Evolutionary conservation across 1,139 yeast species (phyloP), one percentile per base, ranked within the genome.

Genomic region (Diutina pseudorugosa): DNA sequence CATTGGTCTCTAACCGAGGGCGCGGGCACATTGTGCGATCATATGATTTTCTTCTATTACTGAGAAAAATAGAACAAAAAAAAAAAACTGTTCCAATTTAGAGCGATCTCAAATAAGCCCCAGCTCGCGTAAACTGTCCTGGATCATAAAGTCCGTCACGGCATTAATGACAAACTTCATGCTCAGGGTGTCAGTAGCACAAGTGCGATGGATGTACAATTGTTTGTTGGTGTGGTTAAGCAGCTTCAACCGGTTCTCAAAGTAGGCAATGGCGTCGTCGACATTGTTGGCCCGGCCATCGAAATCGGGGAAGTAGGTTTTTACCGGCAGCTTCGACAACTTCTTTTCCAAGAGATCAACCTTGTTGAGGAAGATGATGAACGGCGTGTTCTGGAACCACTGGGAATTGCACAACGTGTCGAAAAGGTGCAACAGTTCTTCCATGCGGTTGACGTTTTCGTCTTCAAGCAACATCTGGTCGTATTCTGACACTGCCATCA

Each of bases 381-480:
- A 86, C 1, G 97, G 96, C 7, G 96, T 91, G 57, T 85, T 75
- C 41, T 71, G 67, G 68, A 93, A 91, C 95, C 95, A 89, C 59
- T 76, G 75, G 2, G 95, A 88, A 64, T 91, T 91, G 62, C 95
- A 83, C 51, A 91, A 73, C 4, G 94, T 80, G 59, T 87, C 94
- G 65, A 93, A 93, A 54, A 93, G 70, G 64, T 83, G 80, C 52
- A 93, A 78, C 2, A 97, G 82, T 68, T 93, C 99, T 60, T 84
- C 88, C 89, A 93, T 87, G 59, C 98, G 76, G 68, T 91, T 91
- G 40, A 88, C 95, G 25, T 85, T 67, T 59, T 83, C 89, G 66
- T 93, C 98, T 66, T 93, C 99, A 69, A 87, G 88, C 50, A 93
- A 68, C 71, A 79, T 83, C 66, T 93, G 96, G 68, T 93, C 98